Base-by-base conservation (phyloP, 371 early-diverging fungal genomes). In the Syncephalastrum racemosum region DNA sequence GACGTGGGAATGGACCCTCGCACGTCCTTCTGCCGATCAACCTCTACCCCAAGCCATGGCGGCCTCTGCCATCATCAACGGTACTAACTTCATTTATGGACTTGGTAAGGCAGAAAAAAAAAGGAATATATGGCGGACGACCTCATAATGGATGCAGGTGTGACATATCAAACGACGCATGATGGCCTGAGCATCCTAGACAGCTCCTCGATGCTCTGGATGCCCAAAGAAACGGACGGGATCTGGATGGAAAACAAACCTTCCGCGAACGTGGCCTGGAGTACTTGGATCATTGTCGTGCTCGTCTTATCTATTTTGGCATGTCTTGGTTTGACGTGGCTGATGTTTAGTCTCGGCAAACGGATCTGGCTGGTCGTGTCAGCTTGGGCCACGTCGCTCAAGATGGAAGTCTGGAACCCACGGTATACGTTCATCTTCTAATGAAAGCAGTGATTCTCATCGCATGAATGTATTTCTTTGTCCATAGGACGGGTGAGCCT, bases 41-140 rank as follows among this genome's bases (percentile, higher is more conserved):
- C 72, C 72, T 18, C 63, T 68, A 50, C 68, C 72, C 5, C 59
- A 66, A 10, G 68, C 72, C 7, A 58, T 60, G 58, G 66, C 72
- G 7, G 40, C 66, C 4, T 63, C 68, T 8, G 45, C 45, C 4
- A 25, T 65, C 1, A 54, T 71, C 13, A 66, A 71, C 50, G 59
- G 58, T 4, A 54, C 72, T 6, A 68, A 60, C 12, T 60, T 71
- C 61, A 36, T 66, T 1, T 62, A 63, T 44, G 72, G 68, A 3
- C 63, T 71, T 51, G 71, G 72, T 31, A 31, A 8, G 36, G 27
- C 7, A 27, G 6, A 7, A 27, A 4, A 27, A 27, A 27, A 6
- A 3, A 7, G 27, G 7, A 27, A 27, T 27, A 7, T 27, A 0
- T 27, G 27, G 4, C 27, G 27, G 4, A 27, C 5, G 4, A 25